These are phyloP conservation scores for Zoysia japonica DNA, from an alignment of 176 grass and related monocot genomes.

Conservation along the genomic window DNA sequence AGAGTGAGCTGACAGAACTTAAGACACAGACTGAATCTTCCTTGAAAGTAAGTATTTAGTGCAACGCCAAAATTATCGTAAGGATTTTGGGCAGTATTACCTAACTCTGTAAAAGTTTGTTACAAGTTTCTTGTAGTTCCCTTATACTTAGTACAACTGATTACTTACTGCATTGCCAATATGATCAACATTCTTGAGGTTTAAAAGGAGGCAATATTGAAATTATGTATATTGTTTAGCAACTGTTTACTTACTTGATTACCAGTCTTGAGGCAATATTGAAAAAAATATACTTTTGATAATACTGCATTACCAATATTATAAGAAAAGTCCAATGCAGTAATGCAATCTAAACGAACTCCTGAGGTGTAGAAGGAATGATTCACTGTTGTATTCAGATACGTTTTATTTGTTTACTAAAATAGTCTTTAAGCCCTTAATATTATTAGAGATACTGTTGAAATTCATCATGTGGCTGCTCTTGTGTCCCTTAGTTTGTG, in stretches of 20 bases:
- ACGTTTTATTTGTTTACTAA: slow-evolving; percentile 22
- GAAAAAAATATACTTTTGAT: too few species aligned
- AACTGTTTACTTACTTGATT: too few species aligned
- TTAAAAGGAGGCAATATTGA: too few species aligned
- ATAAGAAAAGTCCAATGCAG: background rate
- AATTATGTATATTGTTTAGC: too few species aligned
- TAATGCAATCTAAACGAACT: background rate
- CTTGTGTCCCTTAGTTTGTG: slow-evolving; percentile 4
- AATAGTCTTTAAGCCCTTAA: slow-evolving; percentile 2
- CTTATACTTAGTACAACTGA: background rate
- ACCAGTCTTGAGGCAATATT: too few species aligned
- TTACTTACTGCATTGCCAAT: background rate
- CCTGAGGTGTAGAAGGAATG: background rate
- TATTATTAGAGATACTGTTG: slow-evolving; percentile 4
- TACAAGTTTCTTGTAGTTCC: slow-evolving; percentile 13
- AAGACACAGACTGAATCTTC: slow-evolving; percentile 63
- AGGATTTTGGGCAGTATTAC: background rate
- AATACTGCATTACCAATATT: too few species aligned
- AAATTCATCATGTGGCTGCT: background rate
- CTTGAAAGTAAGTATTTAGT: slow-evolving; percentile 61
- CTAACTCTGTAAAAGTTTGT: background rate
- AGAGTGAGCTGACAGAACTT: slow-evolving; percentile 62
- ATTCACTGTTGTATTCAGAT: background rate
- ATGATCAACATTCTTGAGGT: background rate
- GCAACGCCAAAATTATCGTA: slow-evolving; percentile 11